Evolutionary conservation across 2,329 filamentous ascomycete species (phyloP), one percentile per base, ranked within the genome.

Genomic region (Diaporthe capsici): DNA sequence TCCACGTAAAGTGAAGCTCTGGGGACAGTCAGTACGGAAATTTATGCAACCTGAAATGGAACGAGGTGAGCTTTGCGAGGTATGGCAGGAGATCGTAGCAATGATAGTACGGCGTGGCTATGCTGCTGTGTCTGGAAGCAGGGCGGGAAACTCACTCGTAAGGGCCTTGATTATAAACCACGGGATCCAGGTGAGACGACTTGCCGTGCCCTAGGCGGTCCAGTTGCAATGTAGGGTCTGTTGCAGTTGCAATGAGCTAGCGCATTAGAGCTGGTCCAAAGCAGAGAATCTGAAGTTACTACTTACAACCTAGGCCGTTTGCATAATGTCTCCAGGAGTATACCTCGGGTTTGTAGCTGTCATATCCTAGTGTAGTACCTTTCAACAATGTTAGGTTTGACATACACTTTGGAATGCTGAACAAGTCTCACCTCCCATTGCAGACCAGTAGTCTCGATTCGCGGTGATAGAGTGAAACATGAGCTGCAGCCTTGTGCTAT

Each of bases 401-500:
- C 12, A 4, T 1, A 37, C 4, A n/a, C 0, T 20, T 13, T 0
- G 2, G 3, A 9, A 22, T 37, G 2, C 17, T 9, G 20, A 34
- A 44, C n/a, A 2, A 67, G 44, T n/a, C 20, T 67, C 28, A 51
- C 63, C 44, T 37, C 63, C 63, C 63, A 51, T 67, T 1, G 63
- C 63, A 9, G 44, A 67, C 44, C 63, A 67, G 20, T 67, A 67
- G 20, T 67, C 63, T 15, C 63, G 34, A n/a, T 67, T 51, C 6
- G 63, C 28, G 2, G 63, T 67, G 42, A 67, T 67, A 12, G 63
- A 67, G 17, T 67, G 44, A 13, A 67, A 67, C 44, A 67, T n/a
- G 20, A 51, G 44, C 28, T 67, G 63, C 63, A 67, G 63, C 44
- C 10, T 67, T 37, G 20, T 67, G 63, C 63, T 67, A 7, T 67